Conservation (phyloP, 1,284 basidiomycete species). For the Cutaneotrichosporon cutaneum region DNA sequence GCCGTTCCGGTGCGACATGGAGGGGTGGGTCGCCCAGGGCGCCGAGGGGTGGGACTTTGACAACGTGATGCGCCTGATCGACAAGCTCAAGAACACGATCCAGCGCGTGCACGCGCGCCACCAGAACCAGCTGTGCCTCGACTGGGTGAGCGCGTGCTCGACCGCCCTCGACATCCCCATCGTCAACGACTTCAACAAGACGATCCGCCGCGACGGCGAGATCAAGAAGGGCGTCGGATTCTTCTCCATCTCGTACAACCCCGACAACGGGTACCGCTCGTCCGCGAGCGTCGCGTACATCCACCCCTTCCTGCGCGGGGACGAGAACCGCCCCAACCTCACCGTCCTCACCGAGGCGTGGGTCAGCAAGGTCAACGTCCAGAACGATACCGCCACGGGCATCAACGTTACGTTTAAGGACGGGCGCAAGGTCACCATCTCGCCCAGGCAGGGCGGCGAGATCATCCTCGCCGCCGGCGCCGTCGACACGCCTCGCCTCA, state of each 20-base stretch:
- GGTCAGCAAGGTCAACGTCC: conserved; percentile 21
- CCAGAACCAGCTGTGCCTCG: conserved; percentile 23
- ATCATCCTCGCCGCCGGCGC: conserved; percentile 58
- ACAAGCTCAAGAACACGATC: conserved; percentile 27
- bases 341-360: conserved; percentile 29
- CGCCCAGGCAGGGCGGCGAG: conserved; percentile 50
- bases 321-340: conserved; percentile 23
- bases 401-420: conserved; percentile 27
- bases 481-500: conserved; percentile 62
- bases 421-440: conserved; percentile 29
- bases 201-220: conserved; percentile 17
- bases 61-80: conserved; percentile 21
- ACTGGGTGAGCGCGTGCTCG: conserved; percentile 21
- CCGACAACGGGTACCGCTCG: conserved; percentile 21
- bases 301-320: conserved; percentile 27
- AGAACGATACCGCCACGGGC: conserved; percentile 21
- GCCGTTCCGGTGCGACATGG: conserved; percentile 25
- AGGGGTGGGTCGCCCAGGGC: conserved; percentile 15
- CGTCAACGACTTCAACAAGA: conserved; percentile 24
- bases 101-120: conserved; percentile 21
- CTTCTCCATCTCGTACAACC: conserved; percentile 28
- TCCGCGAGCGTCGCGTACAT: conserved; percentile 24
- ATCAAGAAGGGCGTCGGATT: conserved; percentile 24
- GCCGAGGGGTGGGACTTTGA: conserved; percentile 23
- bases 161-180: conserved; percentile 21